phyloP scores from a whole-genome alignment of 2,329 filamentous ascomycete genomes.

The Stagonosporopsis rhizophila region DNA sequence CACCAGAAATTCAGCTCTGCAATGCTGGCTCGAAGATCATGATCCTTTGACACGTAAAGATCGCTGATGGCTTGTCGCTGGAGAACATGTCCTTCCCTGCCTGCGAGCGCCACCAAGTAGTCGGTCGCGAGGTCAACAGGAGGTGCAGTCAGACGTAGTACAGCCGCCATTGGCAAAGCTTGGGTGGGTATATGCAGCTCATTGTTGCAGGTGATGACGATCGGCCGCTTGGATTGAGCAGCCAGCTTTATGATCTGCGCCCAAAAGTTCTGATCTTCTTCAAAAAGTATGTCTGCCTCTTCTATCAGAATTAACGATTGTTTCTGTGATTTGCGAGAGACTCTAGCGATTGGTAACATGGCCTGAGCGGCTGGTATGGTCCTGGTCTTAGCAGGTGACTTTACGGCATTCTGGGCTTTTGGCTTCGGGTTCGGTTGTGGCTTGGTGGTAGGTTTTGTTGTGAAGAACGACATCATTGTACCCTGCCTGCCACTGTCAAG shows the following conservation, averaged over 20 bases:
- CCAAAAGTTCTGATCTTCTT: slow-evolving; percentile 97
- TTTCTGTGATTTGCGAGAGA: slow-evolving; percentile 67
- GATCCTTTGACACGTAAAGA: slow-evolving; percentile 72
- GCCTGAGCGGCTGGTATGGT: slow-evolving; percentile 26
- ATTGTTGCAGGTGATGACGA: slow-evolving; percentile 94
- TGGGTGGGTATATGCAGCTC: slow-evolving; percentile 80
- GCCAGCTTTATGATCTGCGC: slow-evolving; percentile 79
- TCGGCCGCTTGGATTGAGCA: slow-evolving; percentile 83
- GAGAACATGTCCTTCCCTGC: slow-evolving; percentile 86
- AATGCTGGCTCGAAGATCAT: slow-evolving; percentile 81
- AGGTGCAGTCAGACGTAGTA: slow-evolving; percentile 76
- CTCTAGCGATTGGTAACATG: slow-evolving; percentile 30
- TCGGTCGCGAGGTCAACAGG: slow-evolving; percentile 75
- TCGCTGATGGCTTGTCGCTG: slow-evolving; percentile 69
- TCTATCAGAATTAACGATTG: slow-evolving; percentile 94
- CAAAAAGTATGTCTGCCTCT: slow-evolving; percentile 91
- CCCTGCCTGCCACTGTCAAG: slow-evolving; percentile 75
- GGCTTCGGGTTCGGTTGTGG: slow-evolving; percentile 28
- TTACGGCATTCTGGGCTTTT: slow-evolving; percentile 23
- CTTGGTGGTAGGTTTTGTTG: slow-evolving; percentile 45
- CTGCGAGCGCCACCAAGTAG: slow-evolving; percentile 81
- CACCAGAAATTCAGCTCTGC: slow-evolving; percentile 95
- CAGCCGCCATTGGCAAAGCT: slow-evolving; percentile 79
- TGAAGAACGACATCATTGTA: slow-evolving; percentile 84
- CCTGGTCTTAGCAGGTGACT: slow-evolving; percentile 13